Evolutionary conservation across 495 filamentous ascomycete genomes (phyloP), one percentile per base, ranked within the genome.

Genomic region (Letharia lupina): DNA sequence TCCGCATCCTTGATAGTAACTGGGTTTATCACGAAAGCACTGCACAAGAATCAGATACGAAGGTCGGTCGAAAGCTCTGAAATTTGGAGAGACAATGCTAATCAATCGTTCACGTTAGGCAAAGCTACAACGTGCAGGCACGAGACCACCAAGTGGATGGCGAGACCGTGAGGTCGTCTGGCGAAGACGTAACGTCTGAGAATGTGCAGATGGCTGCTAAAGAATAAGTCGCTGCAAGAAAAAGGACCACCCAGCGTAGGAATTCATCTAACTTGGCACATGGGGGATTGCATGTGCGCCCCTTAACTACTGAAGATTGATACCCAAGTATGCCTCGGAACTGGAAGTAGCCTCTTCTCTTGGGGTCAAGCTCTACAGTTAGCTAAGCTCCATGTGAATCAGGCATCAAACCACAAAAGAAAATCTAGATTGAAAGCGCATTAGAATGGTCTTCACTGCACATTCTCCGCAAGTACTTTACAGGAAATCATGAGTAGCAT

Each of bases 1-100:
- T 77, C 77, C 0, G 63, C 72, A 2, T 39, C 75, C 28, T 47
- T 80, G 60, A 77, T 80, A 35, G 61, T 69, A 1, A 74, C 67
- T 60, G 57, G 57, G n/a, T 37, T 60, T 11, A 41, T 60, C 8
- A 60, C 57, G 13, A 60, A 60, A 13, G n/a, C 16, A n/a, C 33
- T 60, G 57, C 57, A 60, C 13, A 37, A 41, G 57, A 4, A 33
- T 37, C 40, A 60, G 13, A 37, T 18, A 10, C 6, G 13, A 39
- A 41, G 57, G 57, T 60, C 10, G 48, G n/a, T 52, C 10, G 9
- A 13, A 12, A 23, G 2, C 23, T 28, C 7, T 0, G 23, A 23
- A 13, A 23, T 9, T 10, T 52, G 4, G 12, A 12, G 23, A 2
- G 48, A 52, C 4, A 52, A 28, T 0, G 13, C 57, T 60, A 9